A percentile compares a stretch with the other conserved stretches of the same genome.
Conservation (phyloP, 2,329 filamentous ascomycete genomes). For the Ophiostoma populinum region DNA sequence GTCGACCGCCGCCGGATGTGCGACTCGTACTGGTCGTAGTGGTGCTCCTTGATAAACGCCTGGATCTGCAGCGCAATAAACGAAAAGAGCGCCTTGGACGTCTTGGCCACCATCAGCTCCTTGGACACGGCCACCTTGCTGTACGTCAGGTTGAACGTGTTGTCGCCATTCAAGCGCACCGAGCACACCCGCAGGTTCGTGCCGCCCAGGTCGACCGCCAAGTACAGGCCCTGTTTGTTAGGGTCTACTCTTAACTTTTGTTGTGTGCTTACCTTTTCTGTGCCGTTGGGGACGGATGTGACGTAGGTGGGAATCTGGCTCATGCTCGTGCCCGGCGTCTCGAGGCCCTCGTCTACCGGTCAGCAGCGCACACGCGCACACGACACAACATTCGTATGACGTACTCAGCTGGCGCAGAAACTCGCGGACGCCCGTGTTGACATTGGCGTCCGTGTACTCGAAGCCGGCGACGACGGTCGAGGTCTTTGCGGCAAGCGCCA, state of each 20-base stretch:
- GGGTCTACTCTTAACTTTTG: too few species aligned
- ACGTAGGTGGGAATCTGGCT: constrained; percentile 97
- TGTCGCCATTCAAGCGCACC: constrained; percentile 81
- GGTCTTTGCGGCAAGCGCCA: constrained; percentile 53
- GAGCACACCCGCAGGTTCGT: constrained; percentile 98
- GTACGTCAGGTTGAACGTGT: constrained; percentile 84
- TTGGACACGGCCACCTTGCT: constrained; percentile 83
- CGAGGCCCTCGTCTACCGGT: constrained; percentile 56
- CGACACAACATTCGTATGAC: background rate
- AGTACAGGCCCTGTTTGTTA: constrained; percentile 59
- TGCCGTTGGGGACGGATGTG: constrained; percentile 88
- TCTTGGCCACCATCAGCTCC: constrained; percentile 78
- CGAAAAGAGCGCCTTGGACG: constrained; percentile 69
- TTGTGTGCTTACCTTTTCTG: constrained; percentile 67
- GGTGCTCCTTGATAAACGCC: constrained; percentile 69
- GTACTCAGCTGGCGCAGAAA: constrained; percentile 72
- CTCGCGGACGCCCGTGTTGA: constrained; percentile 67
- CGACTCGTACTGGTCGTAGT: constrained; percentile 68
- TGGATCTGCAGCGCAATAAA: constrained; percentile 93
- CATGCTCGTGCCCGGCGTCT: constrained; percentile 61
- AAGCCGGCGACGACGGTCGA: constrained; percentile 70
- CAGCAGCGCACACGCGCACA: background rate
- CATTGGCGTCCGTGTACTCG: constrained; percentile 60
- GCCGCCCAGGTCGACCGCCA: constrained; percentile 93
- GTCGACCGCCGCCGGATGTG: constrained; percentile 48